phyloP scores from a whole-genome alignment of 2,329 filamentous ascomycete species.

The Nectriaceae sp. region DNA sequence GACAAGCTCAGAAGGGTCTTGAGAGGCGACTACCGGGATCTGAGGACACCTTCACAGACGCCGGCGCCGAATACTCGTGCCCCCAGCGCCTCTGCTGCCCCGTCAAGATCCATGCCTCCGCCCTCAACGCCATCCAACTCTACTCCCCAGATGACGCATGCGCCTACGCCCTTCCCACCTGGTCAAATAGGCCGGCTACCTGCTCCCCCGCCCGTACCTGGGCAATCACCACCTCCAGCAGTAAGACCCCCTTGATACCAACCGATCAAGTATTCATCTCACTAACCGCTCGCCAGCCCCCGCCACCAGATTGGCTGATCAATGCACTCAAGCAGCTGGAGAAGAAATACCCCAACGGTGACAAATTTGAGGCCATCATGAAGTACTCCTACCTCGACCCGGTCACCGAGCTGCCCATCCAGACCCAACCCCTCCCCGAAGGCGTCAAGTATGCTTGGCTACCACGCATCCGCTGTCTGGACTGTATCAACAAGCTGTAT shows the following conservation, averaged over 20 bases:
- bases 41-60: slow-evolving; percentile 37
- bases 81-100: slow-evolving; percentile 31
- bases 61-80: slow-evolving; percentile 34
- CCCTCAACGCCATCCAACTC: slow-evolving; percentile 38
- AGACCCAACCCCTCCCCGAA: slow-evolving; percentile 57
- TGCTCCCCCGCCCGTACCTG: slow-evolving; percentile 62
- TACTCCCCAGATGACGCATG: slow-evolving; percentile 39
- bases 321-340: slow-evolving; percentile 70
- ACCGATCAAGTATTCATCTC: slow-evolving; percentile 1
- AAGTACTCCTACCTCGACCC: slow-evolving; percentile 81
- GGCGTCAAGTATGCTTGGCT: slow-evolving; percentile 80
- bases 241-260: slow-evolving; percentile 65
- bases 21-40: slow-evolving; percentile 52
- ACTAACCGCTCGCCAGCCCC: slow-evolving; percentile 58
- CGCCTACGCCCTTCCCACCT: slow-evolving; percentile 43
- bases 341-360: slow-evolving; percentile 69
- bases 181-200: slow-evolving; percentile 68
- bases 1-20: slow-evolving; percentile 71
- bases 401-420: slow-evolving; percentile 65
- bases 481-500: slow-evolving; percentile 93
- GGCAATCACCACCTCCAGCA: slow-evolving; percentile 55
- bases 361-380: slow-evolving; percentile 89
- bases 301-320: slow-evolving; percentile 83
- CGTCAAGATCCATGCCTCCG: slow-evolving; percentile 36
- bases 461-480: slow-evolving; percentile 85